A percentile compares a stretch with the other conserved stretches of the same genome.
Evolutionary conservation across 305 asterid species (phyloP).

Genomic region (Fraxinus angustifolia): DNA sequence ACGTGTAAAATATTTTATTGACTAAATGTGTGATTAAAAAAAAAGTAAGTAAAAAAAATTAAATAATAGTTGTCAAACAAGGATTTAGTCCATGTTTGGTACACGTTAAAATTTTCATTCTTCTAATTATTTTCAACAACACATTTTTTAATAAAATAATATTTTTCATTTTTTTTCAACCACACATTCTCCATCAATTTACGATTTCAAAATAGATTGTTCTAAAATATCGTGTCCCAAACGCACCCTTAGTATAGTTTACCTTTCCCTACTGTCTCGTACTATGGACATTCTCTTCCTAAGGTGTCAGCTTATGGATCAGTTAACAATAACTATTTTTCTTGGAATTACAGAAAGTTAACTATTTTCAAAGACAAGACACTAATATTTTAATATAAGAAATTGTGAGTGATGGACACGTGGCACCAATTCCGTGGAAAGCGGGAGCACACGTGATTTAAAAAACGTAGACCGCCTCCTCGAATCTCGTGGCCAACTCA

Average conservation of each 20-base stretch:
- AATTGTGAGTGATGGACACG: slow-evolving; percentile 22
- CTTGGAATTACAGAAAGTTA: not conserved
- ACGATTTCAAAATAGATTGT: too few species aligned
- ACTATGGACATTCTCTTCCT: slow-evolving; percentile 51
- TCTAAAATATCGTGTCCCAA: too few species aligned
- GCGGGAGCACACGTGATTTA: slow-evolving; percentile 66
- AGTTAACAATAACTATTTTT: slow-evolving; percentile 54
- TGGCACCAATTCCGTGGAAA: slow-evolving; percentile 40
- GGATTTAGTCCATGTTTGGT: too few species aligned
- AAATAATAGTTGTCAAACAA: too few species aligned
- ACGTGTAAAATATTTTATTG: too few species aligned
- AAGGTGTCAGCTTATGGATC: slow-evolving; percentile 73
- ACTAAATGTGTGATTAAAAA: too few species aligned
- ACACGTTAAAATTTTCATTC: too few species aligned
- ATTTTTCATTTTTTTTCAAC: too few species aligned
- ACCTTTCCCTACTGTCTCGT: slow-evolving; percentile 25
- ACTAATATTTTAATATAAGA: not conserved
- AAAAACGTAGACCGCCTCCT: slow-evolving; percentile 52
- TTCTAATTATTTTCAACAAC: too few species aligned
- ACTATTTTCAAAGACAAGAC: not conserved
- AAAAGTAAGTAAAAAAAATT: too few species aligned
- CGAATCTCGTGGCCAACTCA: slow-evolving; percentile 91
- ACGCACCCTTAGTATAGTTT: not conserved
- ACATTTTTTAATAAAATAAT: too few species aligned
- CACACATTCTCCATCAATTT: too few species aligned